Evolutionary conservation across 2,329 filamentous ascomycete species (phyloP), one percentile per base, ranked within the genome.

Genomic region (Monilinia polystroma): DNA sequence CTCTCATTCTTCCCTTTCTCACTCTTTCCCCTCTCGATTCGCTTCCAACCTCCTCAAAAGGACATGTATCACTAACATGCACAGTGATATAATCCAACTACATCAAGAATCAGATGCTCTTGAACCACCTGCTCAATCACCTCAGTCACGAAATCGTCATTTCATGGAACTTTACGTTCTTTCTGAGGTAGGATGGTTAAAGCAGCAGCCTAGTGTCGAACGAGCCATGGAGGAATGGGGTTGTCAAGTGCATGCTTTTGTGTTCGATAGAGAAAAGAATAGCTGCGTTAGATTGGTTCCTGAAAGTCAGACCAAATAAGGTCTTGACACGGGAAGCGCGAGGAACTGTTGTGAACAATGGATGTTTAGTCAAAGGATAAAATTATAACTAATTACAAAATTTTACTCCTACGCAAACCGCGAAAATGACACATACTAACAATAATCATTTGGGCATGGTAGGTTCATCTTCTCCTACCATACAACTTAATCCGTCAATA

Each of bases 121-220:
- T 29, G 57, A 63, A 29, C 29, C 57, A 38, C 23, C 64, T 5
- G 47, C 64, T 23, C 56, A 66, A 54, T 35, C 55, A 4, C 20
- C 47, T 12, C 49, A 81, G 49, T 80, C 82, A 53, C 81, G 82
- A 65, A 80, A 81, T 11, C 76, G 81, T 32, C 84, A 82, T 68
- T 75, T 90, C 68, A 84, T 84, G 14, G 86, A 89, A 76, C 78
- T 88, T 69, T 90, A 90, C 73, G 87, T 90, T 7, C 78, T 82
- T 47, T 79, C 82, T 56, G 83, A 85, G 43, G 78, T 89, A 47
- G 81, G 84, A 67, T 81, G 82, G 53, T 74, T 90, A 66, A 83
- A 82, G 74, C 79, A 83, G 74, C 87, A 89, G 75, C 80, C 81
- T 35, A 81, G 81, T 38, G 84, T 90, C 29, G 79, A 85, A 70